Evolutionary conservation across 345 rosid genomes (phyloP), one percentile per base, ranked within the genome.

Genomic region (Eucalyptus melliodora): DNA sequence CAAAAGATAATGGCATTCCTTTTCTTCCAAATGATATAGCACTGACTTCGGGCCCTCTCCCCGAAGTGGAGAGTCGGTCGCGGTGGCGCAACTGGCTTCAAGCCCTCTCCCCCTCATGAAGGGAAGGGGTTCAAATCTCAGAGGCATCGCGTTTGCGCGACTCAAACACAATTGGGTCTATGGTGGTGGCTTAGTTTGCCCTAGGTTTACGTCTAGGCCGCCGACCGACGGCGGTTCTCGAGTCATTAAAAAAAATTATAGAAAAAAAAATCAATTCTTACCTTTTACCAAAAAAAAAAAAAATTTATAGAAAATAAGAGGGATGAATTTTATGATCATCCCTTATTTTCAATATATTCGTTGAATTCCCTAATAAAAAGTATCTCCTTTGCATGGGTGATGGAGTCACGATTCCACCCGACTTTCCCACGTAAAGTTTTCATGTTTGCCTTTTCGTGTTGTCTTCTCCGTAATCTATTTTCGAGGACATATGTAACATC

Each of bases 121-220:
- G 4, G 49, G 49, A 4, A 45, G 12, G 49, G 49, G 4, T 45
- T 45, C 49, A 1, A 45, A 45, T 45, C 12, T 3, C 12, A 3
- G 1, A 45, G 49, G 11, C 4, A 0, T 45, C 1, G 4, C 12
- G 1, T 45, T 45, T 0, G 12, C 4, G 1, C 49, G 1, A 45
- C 49, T 45, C 12, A 45, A 45, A 45, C 0, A 1, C 1, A 1
- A 4, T 1, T 47, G 0, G 49, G 4, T 47, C 1, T 47, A 0
- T 47, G 13, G 4, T 11, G 13, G 13, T 11, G 1, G 49, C 49
- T 47, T 47, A 47, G 11, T 47, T 1, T 1, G 49, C 4, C 13
- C 13, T 0, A 0, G 49, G 49, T 47, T 47, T 11, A 47, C 2
- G 4, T 47, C 49, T 47, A 47, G 4, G 49, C 4, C 3, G 0